Conservation (phyloP, 192 early-diverging fungal genomes). For the Coemansia sp. region DNA sequence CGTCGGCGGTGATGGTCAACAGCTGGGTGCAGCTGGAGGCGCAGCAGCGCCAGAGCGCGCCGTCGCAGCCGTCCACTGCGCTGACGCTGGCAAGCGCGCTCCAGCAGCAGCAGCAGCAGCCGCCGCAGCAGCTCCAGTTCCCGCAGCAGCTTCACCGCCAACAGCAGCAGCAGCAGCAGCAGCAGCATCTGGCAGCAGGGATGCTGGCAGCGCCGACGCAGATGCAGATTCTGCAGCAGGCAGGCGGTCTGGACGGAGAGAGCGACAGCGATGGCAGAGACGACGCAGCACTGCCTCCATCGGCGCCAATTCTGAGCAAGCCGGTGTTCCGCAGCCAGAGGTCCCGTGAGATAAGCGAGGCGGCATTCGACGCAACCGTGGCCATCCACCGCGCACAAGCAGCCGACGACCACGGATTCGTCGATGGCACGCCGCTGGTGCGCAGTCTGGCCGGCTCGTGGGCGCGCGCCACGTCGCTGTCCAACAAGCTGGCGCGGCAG, state of each 20-base stretch:
- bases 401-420: conserved; percentile 44
- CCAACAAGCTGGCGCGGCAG: conserved; percentile 16
- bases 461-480: conserved; percentile 27
- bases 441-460: conserved; percentile 40
- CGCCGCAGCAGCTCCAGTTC: background rate
- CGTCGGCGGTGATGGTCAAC: conserved; percentile 13
- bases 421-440: conserved; percentile 37
- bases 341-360: conserved; percentile 34
- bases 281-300: background rate
- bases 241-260: conserved; percentile 4
- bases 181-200: conserved; percentile 1
- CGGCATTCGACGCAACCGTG: conserved; percentile 25
- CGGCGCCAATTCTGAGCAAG: conserved; percentile 3
- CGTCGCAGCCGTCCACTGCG: conserved; percentile 3
- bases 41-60: conserved; percentile 22
- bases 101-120: conserved; percentile 21
- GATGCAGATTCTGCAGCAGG: background rate
- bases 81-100: conserved; percentile 44
- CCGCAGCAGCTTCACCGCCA: background rate
- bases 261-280: background rate
- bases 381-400: conserved; percentile 31
- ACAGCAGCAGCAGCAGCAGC: conserved; percentile 13
- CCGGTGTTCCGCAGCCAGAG: conserved; percentile 36
- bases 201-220: background rate
- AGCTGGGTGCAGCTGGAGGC: conserved; percentile 52